A percentile compares a stretch with the other conserved stretches of the same genome.
These are phyloP conservation scores for Furcasterigmium sp. DNA, from an alignment of 2,329 filamentous ascomycete genomes.

Conservation along the genomic window DNA sequence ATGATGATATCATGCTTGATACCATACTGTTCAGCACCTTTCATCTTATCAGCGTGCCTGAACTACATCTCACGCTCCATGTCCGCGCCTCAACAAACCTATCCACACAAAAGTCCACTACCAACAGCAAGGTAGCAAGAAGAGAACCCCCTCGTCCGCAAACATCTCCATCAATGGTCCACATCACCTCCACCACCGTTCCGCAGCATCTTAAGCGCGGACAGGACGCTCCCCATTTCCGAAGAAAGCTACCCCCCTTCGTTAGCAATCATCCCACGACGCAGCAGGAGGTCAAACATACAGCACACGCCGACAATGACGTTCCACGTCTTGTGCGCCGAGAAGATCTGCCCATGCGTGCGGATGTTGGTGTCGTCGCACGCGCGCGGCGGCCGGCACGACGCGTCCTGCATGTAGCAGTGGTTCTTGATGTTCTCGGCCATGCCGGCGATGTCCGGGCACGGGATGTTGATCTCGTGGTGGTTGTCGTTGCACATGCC, in stretches of 20 bases:
- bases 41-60: too few species aligned
- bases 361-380: background rate
- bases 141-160: too few species aligned
- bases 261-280: background rate
- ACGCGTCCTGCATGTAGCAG: background rate
- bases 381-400: background rate
- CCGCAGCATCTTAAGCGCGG: constrained; percentile 13
- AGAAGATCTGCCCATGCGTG: constrained; percentile 1
- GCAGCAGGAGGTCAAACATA: background rate
- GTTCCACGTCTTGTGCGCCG: background rate
- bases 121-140: too few species aligned
- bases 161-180: too few species aligned
- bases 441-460: background rate
- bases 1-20: too few species aligned
- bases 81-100: too few species aligned
- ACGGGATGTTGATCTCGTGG: constrained; percentile 1
- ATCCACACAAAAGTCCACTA: too few species aligned
- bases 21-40: too few species aligned
- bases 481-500: constrained; percentile 3
- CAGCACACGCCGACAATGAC: constrained; percentile 1
- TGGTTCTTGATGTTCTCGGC: background rate
- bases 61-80: too few species aligned
- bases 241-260: background rate
- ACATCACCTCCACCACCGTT: too few species aligned
- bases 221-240: constrained; percentile 1